These are phyloP conservation scores for Fusarium sororula DNA, from an alignment of 2,329 filamentous ascomycete genomes.

Conservation along the genomic window DNA sequence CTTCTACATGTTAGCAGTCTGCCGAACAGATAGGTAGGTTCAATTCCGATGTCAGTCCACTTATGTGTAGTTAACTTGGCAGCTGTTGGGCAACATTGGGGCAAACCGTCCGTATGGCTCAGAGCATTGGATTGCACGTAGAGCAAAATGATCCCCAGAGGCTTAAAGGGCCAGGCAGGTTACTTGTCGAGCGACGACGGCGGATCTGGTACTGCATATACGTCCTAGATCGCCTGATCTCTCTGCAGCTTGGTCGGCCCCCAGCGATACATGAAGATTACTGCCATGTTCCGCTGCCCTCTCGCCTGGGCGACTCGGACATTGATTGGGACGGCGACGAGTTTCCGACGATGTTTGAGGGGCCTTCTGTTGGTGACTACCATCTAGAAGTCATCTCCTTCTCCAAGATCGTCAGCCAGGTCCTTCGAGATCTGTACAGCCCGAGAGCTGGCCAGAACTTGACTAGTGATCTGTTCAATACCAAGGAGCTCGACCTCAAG, in stretches of 20 bases:
- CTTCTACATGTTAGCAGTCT: not conserved
- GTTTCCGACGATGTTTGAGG: not conserved
- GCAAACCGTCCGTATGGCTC: not conserved
- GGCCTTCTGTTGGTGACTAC: not conserved
- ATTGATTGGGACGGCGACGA: not conserved
- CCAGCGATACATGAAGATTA: not conserved
- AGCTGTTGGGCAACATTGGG: not conserved
- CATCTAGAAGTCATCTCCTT: not conserved
- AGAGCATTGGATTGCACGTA: not conserved
- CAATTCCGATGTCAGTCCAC: rapidly evolving
- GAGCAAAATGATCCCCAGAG: not conserved
- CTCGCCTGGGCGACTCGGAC: rapidly evolving
- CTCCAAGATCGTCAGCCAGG: not conserved
- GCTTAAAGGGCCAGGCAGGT: rapidly evolving
- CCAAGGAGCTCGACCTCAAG: not conserved
- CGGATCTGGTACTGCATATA: not conserved
- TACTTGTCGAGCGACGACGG: not conserved
- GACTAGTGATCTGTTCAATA: not conserved
- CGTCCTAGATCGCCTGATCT: not conserved
- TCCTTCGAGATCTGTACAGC: not conserved
- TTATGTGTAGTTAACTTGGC: not conserved
- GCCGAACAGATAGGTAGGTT: not conserved
- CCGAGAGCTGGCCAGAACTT: not conserved
- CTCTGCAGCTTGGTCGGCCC: not conserved
- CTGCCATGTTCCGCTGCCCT: not conserved